phyloP scores from a whole-genome alignment of 1,284 basidiomycete genomes.

The Leucoagaricus sp. region DNA sequence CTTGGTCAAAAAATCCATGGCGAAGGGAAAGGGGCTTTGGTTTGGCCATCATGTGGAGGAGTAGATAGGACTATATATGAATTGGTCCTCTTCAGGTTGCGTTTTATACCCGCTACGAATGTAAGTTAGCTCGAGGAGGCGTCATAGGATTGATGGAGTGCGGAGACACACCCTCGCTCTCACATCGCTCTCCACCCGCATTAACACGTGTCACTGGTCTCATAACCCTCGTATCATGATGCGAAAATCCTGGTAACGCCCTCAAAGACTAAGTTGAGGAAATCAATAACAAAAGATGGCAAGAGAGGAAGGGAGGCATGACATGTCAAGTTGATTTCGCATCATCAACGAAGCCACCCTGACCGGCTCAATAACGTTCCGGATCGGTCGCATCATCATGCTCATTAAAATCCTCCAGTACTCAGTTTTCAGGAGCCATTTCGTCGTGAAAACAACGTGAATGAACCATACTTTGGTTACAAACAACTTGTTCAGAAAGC shows the following conservation, averaged over 20 bases:
- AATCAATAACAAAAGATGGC: no score
- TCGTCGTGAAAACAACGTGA: no score
- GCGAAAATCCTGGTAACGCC: no score
- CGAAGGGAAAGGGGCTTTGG: constrained; percentile 16
- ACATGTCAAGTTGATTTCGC: no score
- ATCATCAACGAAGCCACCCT: neutral
- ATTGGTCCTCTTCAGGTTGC: neutral
- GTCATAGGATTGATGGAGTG: neutral
- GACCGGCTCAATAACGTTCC: neutral
- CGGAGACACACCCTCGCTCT: neutral
- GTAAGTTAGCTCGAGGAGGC: neutral
- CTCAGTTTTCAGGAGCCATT: no score
- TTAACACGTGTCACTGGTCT: no score
- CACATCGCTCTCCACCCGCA: neutral
- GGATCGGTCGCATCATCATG: neutral
- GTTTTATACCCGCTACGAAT: neutral
- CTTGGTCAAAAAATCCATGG: constrained; percentile 43
- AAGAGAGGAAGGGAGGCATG: no score
- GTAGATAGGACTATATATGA: neutral
- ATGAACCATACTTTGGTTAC: no score
- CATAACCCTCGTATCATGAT: neutral
- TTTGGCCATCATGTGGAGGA: neutral
- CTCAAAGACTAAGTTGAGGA: no score
- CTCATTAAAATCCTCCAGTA: no score
- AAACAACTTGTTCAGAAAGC: no score